Evolutionary conservation across 2,329 filamentous ascomycete species (phyloP), one percentile per base, ranked within the genome.

Genomic region (Nigrospora osmanthi): DNA sequence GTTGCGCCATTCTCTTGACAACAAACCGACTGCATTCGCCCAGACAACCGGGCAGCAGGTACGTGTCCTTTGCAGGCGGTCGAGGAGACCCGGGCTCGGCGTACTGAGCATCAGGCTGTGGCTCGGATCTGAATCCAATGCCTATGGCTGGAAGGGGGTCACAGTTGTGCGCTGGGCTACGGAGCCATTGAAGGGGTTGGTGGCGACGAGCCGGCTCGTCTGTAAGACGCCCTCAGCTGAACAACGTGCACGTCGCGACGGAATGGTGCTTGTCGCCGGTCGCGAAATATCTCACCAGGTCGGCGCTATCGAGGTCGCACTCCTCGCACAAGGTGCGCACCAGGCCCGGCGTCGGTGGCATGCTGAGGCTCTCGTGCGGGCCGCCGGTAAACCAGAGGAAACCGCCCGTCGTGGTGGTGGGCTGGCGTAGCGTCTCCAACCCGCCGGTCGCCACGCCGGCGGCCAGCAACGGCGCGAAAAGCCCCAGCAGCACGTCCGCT

Each of bases 11-110:
- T 52, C 53, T 58, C 4, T 43, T 46, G 9, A 51, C 39, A 4
- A 59, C 30, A 14, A 45, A 46, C 4, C 46, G 38, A 1, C 56
- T 54, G 2, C 59, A 28, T 2, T 52, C 56, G 6, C 55, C 54
- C 11, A 58, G 40, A 14, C 57, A 53, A 6, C 51, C 47, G 37
- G 30, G 59, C 35, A 36, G 56, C 54, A 17, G 39, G 47, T 23
- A 42, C 2, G 40, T 42, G 6, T 17, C 14, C 1, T 42, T 19
- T 46, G 45, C 14, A 49, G 34, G 2, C 44, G 46, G 28, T 49
- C 44, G 10, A 49, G 40, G 16, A 43, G 30, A 17, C 47, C 47
- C 12, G 45, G 45, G 0, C 50, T 33, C 31, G 28, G 49, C 7
- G 41, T 45, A 19, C 34, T 42, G 14, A 42, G 40, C 40, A 42